Evolutionary conservation across 441 rosid genomes (phyloP).

Genomic region (Erysimum cheiri): DNA sequence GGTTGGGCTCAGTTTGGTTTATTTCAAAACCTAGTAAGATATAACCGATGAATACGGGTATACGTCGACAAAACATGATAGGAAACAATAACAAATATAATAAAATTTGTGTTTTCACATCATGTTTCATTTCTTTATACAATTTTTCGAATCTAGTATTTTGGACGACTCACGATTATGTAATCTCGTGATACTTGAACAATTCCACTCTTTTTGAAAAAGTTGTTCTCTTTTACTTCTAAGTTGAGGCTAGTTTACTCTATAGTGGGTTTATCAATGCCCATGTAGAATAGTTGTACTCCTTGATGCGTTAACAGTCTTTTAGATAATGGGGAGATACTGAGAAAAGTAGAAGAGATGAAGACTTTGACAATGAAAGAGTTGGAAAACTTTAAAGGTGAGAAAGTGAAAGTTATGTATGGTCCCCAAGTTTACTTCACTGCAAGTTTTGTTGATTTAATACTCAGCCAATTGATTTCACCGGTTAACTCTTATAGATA

Average conservation of each 20-base stretch:
- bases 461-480: neutral
- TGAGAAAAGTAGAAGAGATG: constrained; percentile 41
- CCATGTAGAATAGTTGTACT: too few species aligned
- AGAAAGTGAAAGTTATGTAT: constrained; percentile 40
- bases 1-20: neutral
- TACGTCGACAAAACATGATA: neutral
- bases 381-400: constrained; percentile 47
- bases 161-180: neutral
- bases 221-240: neutral
- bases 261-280: neutral
- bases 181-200: neutral
- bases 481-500: neutral
- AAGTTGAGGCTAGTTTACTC: neutral
- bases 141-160: neutral
- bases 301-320: neutral
- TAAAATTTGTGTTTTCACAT: neutral
- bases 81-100: too few species aligned
- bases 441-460: neutral
- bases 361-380: constrained; percentile 43
- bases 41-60: neutral
- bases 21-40: neutral
- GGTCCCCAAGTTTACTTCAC: constrained; percentile 5
- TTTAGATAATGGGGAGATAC: neutral
- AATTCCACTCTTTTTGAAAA: neutral
- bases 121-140: neutral